Percentiles rank a stretch among this genome's conserved stretches.
These are phyloP conservation scores for Flammula alnicola DNA, from an alignment of 1,284 basidiomycete genomes.

Conservation along the genomic window DNA sequence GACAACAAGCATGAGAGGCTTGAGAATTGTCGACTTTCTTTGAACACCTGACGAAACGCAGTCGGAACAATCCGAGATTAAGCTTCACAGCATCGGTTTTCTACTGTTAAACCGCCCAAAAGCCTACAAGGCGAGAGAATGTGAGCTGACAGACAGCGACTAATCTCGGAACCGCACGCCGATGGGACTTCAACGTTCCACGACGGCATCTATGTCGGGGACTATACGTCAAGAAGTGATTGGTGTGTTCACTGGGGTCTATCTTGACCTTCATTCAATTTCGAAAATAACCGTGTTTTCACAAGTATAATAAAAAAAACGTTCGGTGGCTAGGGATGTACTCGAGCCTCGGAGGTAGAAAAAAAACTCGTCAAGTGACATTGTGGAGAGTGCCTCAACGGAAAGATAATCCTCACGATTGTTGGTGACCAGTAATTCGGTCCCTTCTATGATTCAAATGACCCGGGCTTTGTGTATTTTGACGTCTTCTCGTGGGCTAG, in stretches of 20 bases:
- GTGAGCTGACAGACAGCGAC: slow-evolving; percentile 5
- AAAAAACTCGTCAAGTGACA: slow-evolving; percentile 13
- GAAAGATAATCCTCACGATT: slow-evolving; percentile 5
- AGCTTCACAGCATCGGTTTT: slow-evolving; percentile 22
- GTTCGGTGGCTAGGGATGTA: background rate
- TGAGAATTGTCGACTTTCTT: slow-evolving; percentile 11
- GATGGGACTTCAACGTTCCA: slow-evolving; percentile 8
- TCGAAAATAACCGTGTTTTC: slow-evolving; percentile 19
- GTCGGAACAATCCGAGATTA: slow-evolving; percentile 22
- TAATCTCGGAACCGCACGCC: slow-evolving; percentile 21
- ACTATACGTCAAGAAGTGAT: slow-evolving; percentile 13
- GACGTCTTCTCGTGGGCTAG: slow-evolving; percentile 78
- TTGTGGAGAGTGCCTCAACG: background rate
- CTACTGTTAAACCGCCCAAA: slow-evolving; percentile 5
- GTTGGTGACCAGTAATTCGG: background rate
- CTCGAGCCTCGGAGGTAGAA: slow-evolving; percentile 2
- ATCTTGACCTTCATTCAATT: slow-evolving; percentile 13
- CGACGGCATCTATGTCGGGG: slow-evolving; percentile 18
- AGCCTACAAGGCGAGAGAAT: slow-evolving; percentile 9
- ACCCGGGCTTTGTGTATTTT: slow-evolving; percentile 78
- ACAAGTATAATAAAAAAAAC: slow-evolving; percentile 6
- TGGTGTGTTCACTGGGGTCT: background rate
- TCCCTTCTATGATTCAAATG: slow-evolving; percentile 34
- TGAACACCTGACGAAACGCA: slow-evolving; percentile 17
- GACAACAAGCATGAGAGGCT: slow-evolving; percentile 7